Evolutionary conservation across 1,139 yeast genomes (phyloP), one percentile per base, ranked within the genome.

Genomic region (Candida anutae): DNA sequence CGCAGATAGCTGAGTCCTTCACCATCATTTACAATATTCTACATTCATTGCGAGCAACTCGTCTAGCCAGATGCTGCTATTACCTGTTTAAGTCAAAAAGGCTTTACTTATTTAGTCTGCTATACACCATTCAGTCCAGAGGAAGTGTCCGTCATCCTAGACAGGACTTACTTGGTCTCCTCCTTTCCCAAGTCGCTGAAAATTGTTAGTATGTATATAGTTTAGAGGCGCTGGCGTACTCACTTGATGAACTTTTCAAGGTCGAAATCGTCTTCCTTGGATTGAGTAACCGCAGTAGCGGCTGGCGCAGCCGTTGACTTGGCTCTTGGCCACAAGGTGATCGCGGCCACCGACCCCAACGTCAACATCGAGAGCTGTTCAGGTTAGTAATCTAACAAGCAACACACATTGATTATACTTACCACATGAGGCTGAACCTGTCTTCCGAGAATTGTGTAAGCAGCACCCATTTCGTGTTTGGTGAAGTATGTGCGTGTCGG

Each of bases 381-480:
- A 22, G 16, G 42, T 39, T 39, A 38, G 42, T 37, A 23, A 13
- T 15, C 11, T 18, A 4, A 13, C 17, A 27, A 15, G 16, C 11
- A 21, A 22, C 12, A 4, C 10, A n/a, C 6, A 21, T 15, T 10
- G 3, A 22, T 10, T 10, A 18, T 28, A 69, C 79, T 28, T 66
- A 74, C 79, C 48, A 69, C 55, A 48, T 77, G 82, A 30, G 85
- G 62, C 34, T 74, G 80, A 36, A 77, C 78, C 44, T 69, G 69
- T 52, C 53, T 74, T 30, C 85, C 85, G 25, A 77, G 62, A 39
- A 77, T 71, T 34, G 68, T 66, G 52, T 77, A 77, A 41, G 75
- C 70, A 32, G 74, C 65, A 47, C 71, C 80, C 84, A 77, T 77
- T 30, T n/a, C n/a, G 21, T 46, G 22, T 8, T 8, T 21, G 22